Evolutionary conservation across 2,329 filamentous ascomycete species (phyloP), one percentile per base, ranked within the genome.

Genomic region (Fusarium hostae): DNA sequence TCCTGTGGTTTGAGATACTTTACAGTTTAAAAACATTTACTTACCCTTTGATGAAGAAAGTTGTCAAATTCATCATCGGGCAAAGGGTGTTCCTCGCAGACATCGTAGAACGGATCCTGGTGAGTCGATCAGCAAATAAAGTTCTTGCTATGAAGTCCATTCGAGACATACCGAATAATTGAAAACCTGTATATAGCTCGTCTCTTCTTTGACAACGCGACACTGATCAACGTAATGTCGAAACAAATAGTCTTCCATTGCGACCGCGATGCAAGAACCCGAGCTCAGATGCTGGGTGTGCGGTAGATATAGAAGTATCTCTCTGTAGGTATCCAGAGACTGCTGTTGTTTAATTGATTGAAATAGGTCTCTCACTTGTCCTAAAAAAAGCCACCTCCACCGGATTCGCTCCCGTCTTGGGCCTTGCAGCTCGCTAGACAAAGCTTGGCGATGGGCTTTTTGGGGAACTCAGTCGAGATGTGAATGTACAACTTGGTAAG

Each of bases 201-300:
- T 89, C 59, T 79, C 80, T 78, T 90, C 88, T 6, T 78, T 66
- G 51, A 89, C 85, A 35, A 82, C 80, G 26, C 79, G 82, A 76
- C 86, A 89, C 48, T 83, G 78, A 13, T 81, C 75, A 63, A 90
- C 82, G 74, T 85, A 84, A 35, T 78, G 72, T 68, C 81, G 80
- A 72, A 89, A 89, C 79, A 89, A 84, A 76, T 88, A 89, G 73
- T 89, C 86, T 77, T 90, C 88, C 88, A 90, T 89, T 51, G 48
- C 22, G 69, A 45, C 22, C 34, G 20, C 30, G 24, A 59, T 41
- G 34, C 37, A 52, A 24, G 48, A 60, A 12, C 18, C 26, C 40
- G 35, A 35, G n/a, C 50, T 44, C 30, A 26, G 24, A 43, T 52
- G 20, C 6, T 41, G 32, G n/a, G 35, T 24, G 26, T 20, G 43